Evolutionary conservation across 2,329 filamentous ascomycete species (phyloP).

Genomic region (Calycina marina): DNA sequence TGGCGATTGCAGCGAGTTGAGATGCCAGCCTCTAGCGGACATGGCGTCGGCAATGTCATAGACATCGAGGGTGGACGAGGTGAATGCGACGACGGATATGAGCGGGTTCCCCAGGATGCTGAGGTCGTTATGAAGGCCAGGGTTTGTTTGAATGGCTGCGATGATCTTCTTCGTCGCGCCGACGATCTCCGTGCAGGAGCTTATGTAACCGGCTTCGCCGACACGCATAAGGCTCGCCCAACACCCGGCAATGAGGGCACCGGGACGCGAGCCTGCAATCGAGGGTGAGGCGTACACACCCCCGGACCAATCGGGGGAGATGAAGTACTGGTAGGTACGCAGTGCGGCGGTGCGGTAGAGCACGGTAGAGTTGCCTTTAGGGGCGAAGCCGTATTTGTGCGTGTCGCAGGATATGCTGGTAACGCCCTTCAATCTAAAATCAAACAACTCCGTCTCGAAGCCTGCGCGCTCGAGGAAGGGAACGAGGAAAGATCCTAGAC

Average conservation of each 20-base stretch:
- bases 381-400: constrained; percentile 97
- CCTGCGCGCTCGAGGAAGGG: constrained; percentile 88
- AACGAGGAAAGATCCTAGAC: constrained; percentile 86
- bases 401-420: constrained; percentile 95
- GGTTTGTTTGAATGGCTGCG: constrained; percentile 54
- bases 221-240: constrained; percentile 86
- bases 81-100: constrained; percentile 83
- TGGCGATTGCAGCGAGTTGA: constrained; percentile 85
- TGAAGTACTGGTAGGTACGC: constrained; percentile 88
- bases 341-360: constrained; percentile 72
- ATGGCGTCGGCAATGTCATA: constrained; percentile 92
- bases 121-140: constrained; percentile 56
- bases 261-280: constrained; percentile 81
- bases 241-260: constrained; percentile 87
- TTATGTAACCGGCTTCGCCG: constrained; percentile 77
- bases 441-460: constrained; percentile 76
- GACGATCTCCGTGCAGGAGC: constrained; percentile 77
- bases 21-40: constrained; percentile 75
- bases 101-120: constrained; percentile 72
- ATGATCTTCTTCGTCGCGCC: constrained; percentile 73
- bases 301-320: constrained; percentile 86
- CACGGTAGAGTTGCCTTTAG: constrained; percentile 89
- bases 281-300: constrained; percentile 91
- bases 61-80: constrained; percentile 68
- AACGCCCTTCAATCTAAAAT: constrained; percentile 87